Evolutionary conservation across 2,329 filamentous ascomycete genomes (phyloP).

Genomic region (Penicillium sp.): DNA sequence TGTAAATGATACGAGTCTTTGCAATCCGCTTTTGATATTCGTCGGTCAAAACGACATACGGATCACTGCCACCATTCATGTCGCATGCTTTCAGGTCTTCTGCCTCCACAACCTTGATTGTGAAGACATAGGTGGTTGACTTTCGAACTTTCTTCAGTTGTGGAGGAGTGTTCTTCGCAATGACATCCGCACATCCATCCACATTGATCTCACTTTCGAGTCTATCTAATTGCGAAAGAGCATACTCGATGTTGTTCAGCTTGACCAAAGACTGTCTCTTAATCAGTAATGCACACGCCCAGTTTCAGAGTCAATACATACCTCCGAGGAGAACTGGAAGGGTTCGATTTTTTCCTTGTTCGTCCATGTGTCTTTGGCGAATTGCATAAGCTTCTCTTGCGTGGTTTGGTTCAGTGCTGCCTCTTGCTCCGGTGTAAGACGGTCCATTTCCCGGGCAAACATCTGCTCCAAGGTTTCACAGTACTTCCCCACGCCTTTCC

Average conservation of each 20-base stretch:
- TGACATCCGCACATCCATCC: constrained; percentile 79
- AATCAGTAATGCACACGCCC: neutral
- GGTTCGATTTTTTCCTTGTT: constrained; percentile 91
- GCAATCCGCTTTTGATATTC: constrained; percentile 96
- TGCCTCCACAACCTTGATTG: constrained; percentile 96
- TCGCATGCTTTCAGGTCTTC: constrained; percentile 99
- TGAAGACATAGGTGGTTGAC: constrained; percentile 90
- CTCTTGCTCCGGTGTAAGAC: constrained; percentile 81
- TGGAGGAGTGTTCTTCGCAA: constrained; percentile 71
- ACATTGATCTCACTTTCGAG: constrained; percentile 88
- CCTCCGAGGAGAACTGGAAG: constrained; percentile 93
- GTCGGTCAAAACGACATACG: constrained; percentile 93
- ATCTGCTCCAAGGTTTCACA: constrained; percentile 85
- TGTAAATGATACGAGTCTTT: constrained; percentile 89
- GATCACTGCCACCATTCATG: constrained; percentile 88
- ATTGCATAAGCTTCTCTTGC: constrained; percentile 89
- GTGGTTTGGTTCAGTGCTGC: constrained; percentile 73
- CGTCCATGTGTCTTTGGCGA: constrained; percentile 90
- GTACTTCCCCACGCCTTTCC: constrained; percentile 78
- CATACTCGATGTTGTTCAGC: constrained; percentile 95
- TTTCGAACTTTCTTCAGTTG: constrained; percentile 65
- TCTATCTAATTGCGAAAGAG: constrained; percentile 85
- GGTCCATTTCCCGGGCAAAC: constrained; percentile 90
- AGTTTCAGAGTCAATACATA: constrained; percentile 42
- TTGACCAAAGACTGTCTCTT: constrained; percentile 83